A percentile compares a stretch with the other conserved stretches of the same genome.
phyloP scores from a whole-genome alignment of 2,329 filamentous ascomycete species.

The Pseudocercospora vitis region DNA sequence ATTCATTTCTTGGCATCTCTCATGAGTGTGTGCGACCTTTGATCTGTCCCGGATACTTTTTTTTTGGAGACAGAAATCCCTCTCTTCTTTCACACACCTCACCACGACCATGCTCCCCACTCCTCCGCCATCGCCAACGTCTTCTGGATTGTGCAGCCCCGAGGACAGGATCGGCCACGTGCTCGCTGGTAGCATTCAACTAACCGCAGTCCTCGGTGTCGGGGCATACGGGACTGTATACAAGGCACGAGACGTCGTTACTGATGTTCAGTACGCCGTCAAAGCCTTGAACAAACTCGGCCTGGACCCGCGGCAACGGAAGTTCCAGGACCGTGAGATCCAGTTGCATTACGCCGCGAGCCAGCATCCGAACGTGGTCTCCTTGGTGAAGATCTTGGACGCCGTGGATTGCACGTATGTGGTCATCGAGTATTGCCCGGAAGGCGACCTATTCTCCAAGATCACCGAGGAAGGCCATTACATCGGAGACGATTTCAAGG shows the following conservation, averaged over 20 bases:
- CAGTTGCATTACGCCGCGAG: conserved; percentile 86
- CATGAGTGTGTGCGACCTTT: conserved; percentile 25
- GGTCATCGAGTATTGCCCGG: conserved; percentile 93
- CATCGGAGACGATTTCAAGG: conserved; percentile 85
- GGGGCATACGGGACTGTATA: conserved; percentile 98
- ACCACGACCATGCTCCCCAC: conserved; percentile 48
- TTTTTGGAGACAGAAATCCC: no score
- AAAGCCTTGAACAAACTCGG: conserved; percentile 96
- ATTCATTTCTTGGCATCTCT: conserved; percentile 8
- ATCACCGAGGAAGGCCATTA: conserved; percentile 95
- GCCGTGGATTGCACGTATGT: conserved; percentile 91
- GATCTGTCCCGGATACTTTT: conserved; percentile 18
- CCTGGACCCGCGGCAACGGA: conserved; percentile 80
- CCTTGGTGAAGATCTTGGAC: conserved; percentile 90
- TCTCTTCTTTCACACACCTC: conserved; percentile 1
- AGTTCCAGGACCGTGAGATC: conserved; percentile 92
- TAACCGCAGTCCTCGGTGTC: conserved; percentile 82
- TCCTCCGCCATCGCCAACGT: conserved; percentile 50
- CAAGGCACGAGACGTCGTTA: conserved; percentile 79
- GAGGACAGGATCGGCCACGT: conserved; percentile 84
- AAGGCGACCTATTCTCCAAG: conserved; percentile 94
- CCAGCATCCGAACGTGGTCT: conserved; percentile 88
- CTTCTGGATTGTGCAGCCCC: conserved; percentile 51
- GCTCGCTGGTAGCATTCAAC: conserved; percentile 77
- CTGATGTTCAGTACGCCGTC: conserved; percentile 81